phyloP scores from a whole-genome alignment of 2,329 filamentous ascomycete species.

The Penicillium decumbens region DNA sequence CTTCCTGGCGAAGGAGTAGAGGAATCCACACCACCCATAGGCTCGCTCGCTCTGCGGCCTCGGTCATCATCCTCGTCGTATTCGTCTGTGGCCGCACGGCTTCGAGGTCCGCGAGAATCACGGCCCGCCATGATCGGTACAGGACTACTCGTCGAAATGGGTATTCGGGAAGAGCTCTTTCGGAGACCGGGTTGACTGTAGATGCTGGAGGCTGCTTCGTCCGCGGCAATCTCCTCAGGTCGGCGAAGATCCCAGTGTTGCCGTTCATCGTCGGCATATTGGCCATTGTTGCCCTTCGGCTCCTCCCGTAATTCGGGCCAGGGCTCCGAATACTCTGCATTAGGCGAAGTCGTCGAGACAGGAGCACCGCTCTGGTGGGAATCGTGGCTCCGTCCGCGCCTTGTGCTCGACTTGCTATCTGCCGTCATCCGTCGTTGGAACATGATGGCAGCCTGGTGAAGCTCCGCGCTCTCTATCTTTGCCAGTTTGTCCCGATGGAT shows the following conservation, averaged over 20 bases:
- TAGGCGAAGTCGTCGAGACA: conserved; percentile 21
- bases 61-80: conserved; percentile 59
- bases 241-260: conserved; percentile 67
- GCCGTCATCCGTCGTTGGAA: conserved; percentile 38
- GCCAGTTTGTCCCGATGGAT: conserved; percentile 50
- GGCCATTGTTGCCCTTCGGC: conserved; percentile 37
- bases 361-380: conserved; percentile 28
- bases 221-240: conserved; percentile 69
- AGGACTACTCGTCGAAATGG: conserved; percentile 74
- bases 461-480: conserved; percentile 48
- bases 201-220: conserved; percentile 46
- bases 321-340: conserved; percentile 31
- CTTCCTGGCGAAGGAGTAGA: conserved; percentile 28
- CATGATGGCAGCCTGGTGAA: conserved; percentile 46
- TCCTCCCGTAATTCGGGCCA: conserved; percentile 36
- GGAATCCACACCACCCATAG: conserved; percentile 26
- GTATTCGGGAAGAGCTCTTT: conserved; percentile 73
- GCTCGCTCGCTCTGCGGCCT: conserved; percentile 60
- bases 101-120: conserved; percentile 63
- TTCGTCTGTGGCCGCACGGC: conserved; percentile 53
- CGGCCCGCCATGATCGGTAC: conserved; percentile 71
- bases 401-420: conserved; percentile 34
- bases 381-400: conserved; percentile 38
- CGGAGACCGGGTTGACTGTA: conserved; percentile 51
- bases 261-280: conserved; percentile 43